Evolutionary conservation across 208 protist species (phyloP), one percentile per base, ranked within the genome.

Genomic region (Lotmaria passim): DNA sequence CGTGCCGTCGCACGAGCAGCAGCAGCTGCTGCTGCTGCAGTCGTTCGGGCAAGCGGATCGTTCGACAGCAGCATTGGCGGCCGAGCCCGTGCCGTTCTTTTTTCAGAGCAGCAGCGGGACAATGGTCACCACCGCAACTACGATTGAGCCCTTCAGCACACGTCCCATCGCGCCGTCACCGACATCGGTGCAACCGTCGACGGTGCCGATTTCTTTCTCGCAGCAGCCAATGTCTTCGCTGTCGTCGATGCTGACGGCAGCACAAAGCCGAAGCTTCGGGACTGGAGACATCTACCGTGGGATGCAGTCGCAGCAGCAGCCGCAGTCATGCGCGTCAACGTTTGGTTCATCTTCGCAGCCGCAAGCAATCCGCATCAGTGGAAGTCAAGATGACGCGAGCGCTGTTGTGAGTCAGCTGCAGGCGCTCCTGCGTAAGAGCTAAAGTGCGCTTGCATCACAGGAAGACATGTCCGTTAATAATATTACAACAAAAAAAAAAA

Each of bases 381-480:
- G 71, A 6, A 46, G 39, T 7, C 56, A 70, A 28, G 63, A 55
- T 5, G 63, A 77, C 39, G 70, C 71, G 10, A 77, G 30, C 28
- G 71, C 71, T 3, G 71, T 77, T 7, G 71, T 77, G 17, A 77
- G 24, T 28, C 63, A 77, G 50, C 71, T 77, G 12, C 71, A 71
- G 47, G 71, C 71, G 2, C 71, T 77, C 17, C 23, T 70, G 51
- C 36, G 52, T 30, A 62, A 59, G 31, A 46, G 38, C 38, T 69
- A 56, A 38, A 17, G 41, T 41, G 58, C 7, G 41, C 21, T 30
- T 15, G 12, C 23, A n/a, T 30, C n/a, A n/a, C n/a, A n/a, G n/a
- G n/a, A n/a, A n/a, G n/a, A n/a, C n/a, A 12, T 52, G 47, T 30
- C 6, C 24, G 23, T 52, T 2, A 31, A n/a, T n/a, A n/a, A n/a